Conservation (phyloP, 2,329 filamentous ascomycete species). For the Daldinia sp. region DNA sequence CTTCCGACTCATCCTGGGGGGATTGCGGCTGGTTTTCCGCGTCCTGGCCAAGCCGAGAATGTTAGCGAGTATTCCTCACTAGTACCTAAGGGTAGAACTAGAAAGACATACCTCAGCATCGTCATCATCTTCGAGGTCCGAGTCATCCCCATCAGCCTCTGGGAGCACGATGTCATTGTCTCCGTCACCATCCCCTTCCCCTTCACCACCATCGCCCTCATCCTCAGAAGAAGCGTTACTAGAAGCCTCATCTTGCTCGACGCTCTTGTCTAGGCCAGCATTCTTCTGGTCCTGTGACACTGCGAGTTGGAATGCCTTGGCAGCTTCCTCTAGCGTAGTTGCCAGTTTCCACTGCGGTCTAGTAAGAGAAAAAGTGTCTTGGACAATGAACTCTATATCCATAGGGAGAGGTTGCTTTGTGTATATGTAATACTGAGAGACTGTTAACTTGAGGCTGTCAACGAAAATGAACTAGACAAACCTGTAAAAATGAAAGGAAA, state of each 20-base stretch:
- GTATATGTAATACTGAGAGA: conserved; percentile 86
- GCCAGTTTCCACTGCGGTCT: conserved; percentile 94
- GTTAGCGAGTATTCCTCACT: conserved; percentile 21
- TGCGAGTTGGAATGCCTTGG: conserved; percentile 85
- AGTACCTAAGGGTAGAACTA: neutral
- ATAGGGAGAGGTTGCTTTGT: conserved; percentile 91
- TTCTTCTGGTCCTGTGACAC: conserved; percentile 90
- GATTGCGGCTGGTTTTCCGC: conserved; percentile 62
- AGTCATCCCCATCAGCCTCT: conserved; percentile 65
- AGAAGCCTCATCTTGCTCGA: conserved; percentile 78
- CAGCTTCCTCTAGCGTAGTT: conserved; percentile 83
- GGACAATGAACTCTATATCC: conserved; percentile 96
- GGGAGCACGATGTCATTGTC: conserved; percentile 52
- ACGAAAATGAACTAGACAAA: conserved; percentile 50
- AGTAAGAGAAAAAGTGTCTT: conserved; percentile 87
- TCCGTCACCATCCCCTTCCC: conserved; percentile 72
- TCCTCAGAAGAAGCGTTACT: conserved; percentile 82
- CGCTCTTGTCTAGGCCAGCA: conserved; percentile 75
- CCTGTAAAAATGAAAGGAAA: conserved; percentile 94
- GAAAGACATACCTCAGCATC: conserved; percentile 65
- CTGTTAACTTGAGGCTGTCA: conserved; percentile 31
- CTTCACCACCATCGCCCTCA: conserved; percentile 73
- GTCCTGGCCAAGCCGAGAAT: conserved; percentile 55
- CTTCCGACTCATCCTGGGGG: conserved; percentile 73
- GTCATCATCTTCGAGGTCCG: conserved; percentile 69